Base-by-base conservation (phyloP, 495 filamentous ascomycete species). In the Xylaria sp. region DNA sequence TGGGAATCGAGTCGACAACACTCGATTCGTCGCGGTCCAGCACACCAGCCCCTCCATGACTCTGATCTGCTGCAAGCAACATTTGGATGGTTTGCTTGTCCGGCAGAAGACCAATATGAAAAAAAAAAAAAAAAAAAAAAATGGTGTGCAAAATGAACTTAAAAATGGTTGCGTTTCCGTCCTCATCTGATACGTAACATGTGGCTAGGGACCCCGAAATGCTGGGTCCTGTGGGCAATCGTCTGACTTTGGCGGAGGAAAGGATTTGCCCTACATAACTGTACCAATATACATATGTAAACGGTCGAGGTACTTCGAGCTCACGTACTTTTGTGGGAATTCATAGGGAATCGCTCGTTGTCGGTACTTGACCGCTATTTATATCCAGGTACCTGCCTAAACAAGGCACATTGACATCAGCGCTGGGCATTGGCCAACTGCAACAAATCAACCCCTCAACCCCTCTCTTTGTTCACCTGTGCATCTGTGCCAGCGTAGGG, bases 1-100 rank as follows among this genome's bases (percentile, higher is more conserved):
- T 83, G 19, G 92, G 92, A 62, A 97, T 90, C 71, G 76, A 82
- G 73, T 77, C 78, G 71, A 69, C 53, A 71, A 74, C 66, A 78
- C 79, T 76, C 70, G 63, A 63, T 35, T 40, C 68, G 14, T 70
- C 68, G 44, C 58, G 44, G n/a, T 55, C 55, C 58, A 55, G 35
- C 21, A 15, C 12, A 50, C 68, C 63, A 58, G 71, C 48, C 26
- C 70, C 76, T 12, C 75, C 70, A 58, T 67, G 70, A 57, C 44
- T 59, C 70, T 71, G 65, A 46, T 74, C 75, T 52, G 75, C 67
- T 33, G 73, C 69, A 43, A 74, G 71, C 41, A 75, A 53, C 77
- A 79, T 79, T n/a, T 31, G 50, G 12, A 43, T 14, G 33, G 17
- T 21, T 64, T 29, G 43, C 66, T 55, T 17, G 35, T 31, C 19